These are phyloP conservation scores for Aspergillus bombycis DNA, from an alignment of 2,329 filamentous ascomycete genomes.

Conservation along the genomic window DNA sequence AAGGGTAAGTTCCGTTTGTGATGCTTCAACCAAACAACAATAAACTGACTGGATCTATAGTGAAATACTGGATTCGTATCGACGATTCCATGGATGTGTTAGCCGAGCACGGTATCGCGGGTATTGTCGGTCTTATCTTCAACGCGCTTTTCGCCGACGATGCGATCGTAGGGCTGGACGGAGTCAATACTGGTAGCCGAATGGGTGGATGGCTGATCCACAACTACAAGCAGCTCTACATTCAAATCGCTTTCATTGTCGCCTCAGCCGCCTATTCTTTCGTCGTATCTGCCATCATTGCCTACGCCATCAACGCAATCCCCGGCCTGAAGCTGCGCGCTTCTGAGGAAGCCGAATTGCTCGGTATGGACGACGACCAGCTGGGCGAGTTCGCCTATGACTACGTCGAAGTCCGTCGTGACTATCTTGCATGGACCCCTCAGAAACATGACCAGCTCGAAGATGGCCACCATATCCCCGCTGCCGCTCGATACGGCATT, in stretches of 20 bases:
- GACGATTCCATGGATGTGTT: conserved; percentile 91
- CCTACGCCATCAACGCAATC: conserved; percentile 71
- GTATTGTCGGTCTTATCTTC: conserved; percentile 77
- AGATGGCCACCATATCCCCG: conserved; percentile 58
- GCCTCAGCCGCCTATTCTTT: conserved; percentile 70
- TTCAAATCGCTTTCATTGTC: conserved; percentile 70
- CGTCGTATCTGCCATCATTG: conserved; percentile 67
- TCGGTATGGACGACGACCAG: conserved; percentile 62
- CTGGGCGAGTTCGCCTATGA: conserved; percentile 57
- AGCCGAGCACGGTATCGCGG: conserved; percentile 83
- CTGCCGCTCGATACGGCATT: conserved; percentile 63
- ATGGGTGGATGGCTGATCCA: conserved; percentile 71
- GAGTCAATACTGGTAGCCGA: conserved; percentile 53
- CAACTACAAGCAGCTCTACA: conserved; percentile 71
- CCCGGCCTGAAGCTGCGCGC: conserved; percentile 72
- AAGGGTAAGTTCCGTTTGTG: conserved; percentile 67
- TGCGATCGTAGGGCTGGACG: conserved; percentile 75
- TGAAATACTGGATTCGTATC: conserved; percentile 75
- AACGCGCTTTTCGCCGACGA: conserved; percentile 77
- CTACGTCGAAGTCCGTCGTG: conserved; percentile 55
- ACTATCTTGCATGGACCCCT: conserved; percentile 56
- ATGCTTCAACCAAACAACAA: background rate
- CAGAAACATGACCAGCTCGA: conserved; percentile 47
- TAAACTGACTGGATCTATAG: conserved; percentile 34
- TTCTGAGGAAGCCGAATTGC: conserved; percentile 67